phyloP scores from a whole-genome alignment of 1,284 basidiomycete species.

The Tilletia setariae region DNA sequence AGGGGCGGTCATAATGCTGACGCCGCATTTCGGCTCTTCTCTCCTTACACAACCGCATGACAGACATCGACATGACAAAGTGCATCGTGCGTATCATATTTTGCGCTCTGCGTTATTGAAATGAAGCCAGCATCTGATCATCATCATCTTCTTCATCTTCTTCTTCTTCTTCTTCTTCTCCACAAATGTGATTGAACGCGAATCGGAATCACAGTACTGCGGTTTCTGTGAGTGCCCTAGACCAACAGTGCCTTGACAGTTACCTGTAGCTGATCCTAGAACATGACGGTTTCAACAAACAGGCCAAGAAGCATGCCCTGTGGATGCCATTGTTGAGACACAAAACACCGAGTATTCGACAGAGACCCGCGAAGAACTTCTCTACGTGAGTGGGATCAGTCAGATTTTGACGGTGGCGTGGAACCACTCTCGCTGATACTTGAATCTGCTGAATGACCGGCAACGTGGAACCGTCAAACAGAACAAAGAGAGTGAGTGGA shows the following conservation, averaged over 20 bases:
- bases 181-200: too few species aligned
- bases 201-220: too few species aligned
- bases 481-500: constrained; percentile 70
- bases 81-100: constrained; percentile 20
- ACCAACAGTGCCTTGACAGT: too few species aligned
- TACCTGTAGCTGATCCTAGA: too few species aligned
- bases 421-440: not conserved
- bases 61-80: constrained; percentile 85
- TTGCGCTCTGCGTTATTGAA: not conserved
- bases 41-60: too few species aligned
- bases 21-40: too few species aligned
- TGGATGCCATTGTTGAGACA: constrained; percentile 98
- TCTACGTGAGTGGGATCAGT: constrained; percentile 63
- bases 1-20: too few species aligned
- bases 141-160: not conserved
- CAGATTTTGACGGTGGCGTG: not conserved
- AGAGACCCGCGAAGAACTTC: constrained; percentile 93
- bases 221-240: constrained; percentile 42
- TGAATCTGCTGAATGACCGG: not conserved
- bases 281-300: too few species aligned
- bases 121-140: too few species aligned
- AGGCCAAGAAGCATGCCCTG: constrained; percentile 82
- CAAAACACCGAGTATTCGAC: constrained; percentile 69
- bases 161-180: constrained; percentile 28
- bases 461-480: not conserved